A percentile compares a stretch with the other conserved stretches of the same genome.
Evolutionary conservation across 805 yeast genomes (phyloP).

Genomic region (Barnettozyma sp.): DNA sequence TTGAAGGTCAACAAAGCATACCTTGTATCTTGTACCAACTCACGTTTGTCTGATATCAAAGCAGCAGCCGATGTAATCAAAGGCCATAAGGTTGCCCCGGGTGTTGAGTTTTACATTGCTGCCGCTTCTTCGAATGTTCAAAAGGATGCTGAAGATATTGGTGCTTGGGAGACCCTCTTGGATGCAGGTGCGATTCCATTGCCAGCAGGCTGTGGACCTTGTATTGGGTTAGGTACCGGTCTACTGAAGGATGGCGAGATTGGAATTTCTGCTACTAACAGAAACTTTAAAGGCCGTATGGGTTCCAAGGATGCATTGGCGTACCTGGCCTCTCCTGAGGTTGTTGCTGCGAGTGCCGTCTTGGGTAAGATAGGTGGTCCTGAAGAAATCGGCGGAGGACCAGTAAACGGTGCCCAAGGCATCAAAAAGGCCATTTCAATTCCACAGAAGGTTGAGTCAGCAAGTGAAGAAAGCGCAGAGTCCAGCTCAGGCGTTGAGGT

Average conservation of each 20-base stretch:
- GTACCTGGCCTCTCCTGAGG: slow-evolving; percentile 93
- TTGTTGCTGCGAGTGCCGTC: slow-evolving; percentile 98
- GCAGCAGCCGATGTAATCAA: slow-evolving; percentile 86
- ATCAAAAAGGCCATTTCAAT: slow-evolving; percentile 34
- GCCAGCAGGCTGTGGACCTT: slow-evolving; percentile 99
- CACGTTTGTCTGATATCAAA: slow-evolving; percentile 84
- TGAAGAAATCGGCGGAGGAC: slow-evolving; percentile 66
- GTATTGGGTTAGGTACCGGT: slow-evolving; percentile 96
- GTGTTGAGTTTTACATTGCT: slow-evolving; percentile 94
- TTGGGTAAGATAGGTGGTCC: slow-evolving; percentile 91
- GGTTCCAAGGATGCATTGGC: slow-evolving; percentile 96
- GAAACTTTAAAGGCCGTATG: slow-evolving; percentile 99
- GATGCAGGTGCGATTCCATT: slow-evolving; percentile 93
- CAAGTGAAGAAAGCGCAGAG: slow-evolving; percentile 24
- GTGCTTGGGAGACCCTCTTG: slow-evolving; percentile 86
- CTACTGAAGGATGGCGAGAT: slow-evolving; percentile 92
- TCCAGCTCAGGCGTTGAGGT: slow-evolving; percentile 51
- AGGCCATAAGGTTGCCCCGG: slow-evolving; percentile 77
- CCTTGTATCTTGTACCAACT: slow-evolving; percentile 95
- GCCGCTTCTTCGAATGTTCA: slow-evolving; percentile 95
- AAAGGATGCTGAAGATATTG: slow-evolving; percentile 80
- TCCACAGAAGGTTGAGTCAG: slow-evolving; percentile 23
- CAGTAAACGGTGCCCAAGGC: slow-evolving; percentile 43
- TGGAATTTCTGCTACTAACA: slow-evolving; percentile 96
- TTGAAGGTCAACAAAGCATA: slow-evolving; percentile 89